Conservation (phyloP, 1,284 basidiomycete genomes). For the Trichosporon sp. region DNA sequence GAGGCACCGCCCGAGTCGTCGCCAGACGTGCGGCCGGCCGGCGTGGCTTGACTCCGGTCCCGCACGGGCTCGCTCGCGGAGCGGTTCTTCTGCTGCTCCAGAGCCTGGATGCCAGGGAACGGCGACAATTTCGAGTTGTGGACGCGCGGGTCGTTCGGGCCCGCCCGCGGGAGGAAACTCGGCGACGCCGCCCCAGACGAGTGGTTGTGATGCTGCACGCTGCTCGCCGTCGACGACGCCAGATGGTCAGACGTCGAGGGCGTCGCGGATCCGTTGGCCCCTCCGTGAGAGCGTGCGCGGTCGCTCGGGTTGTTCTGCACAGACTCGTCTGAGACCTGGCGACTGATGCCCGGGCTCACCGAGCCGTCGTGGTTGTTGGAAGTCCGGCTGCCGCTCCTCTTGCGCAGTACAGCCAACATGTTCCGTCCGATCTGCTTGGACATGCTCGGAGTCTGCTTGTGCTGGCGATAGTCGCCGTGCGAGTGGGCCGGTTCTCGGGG, state of each 20-base stretch:
- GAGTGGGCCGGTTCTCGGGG: conserved; percentile 12
- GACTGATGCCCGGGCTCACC: not conserved
- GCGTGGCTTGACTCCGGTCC: not conserved
- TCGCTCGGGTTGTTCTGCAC: not conserved
- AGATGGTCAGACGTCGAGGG: conserved; percentile 12
- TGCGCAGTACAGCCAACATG: conserved; percentile 13
- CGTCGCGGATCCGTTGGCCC: conserved; percentile 31
- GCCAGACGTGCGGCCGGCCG: conserved; percentile 7
- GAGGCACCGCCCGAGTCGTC: not conserved
- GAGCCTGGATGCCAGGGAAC: conserved; percentile 73
- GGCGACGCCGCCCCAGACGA: conserved; percentile 29
- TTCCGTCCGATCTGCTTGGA: conserved; percentile 37
- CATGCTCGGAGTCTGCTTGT: conserved; percentile 39
- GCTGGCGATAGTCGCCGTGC: conserved; percentile 28
- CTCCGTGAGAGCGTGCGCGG: not conserved
- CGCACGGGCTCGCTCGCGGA: conserved; percentile 5
- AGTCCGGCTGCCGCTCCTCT: not conserved
- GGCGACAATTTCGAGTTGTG: conserved; percentile 74
- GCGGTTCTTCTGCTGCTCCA: conserved; percentile 52
- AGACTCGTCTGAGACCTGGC: conserved; percentile 27
- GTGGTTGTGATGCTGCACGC: conserved; percentile 33
- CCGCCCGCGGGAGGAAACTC: conserved; percentile 57
- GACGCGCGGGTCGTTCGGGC: conserved; percentile 54
- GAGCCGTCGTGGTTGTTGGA: not conserved
- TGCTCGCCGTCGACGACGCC: conserved; percentile 23